These are phyloP conservation scores for Prosopis cineraria DNA, from an alignment of 306 rosid species.

Conservation along the genomic window DNA sequence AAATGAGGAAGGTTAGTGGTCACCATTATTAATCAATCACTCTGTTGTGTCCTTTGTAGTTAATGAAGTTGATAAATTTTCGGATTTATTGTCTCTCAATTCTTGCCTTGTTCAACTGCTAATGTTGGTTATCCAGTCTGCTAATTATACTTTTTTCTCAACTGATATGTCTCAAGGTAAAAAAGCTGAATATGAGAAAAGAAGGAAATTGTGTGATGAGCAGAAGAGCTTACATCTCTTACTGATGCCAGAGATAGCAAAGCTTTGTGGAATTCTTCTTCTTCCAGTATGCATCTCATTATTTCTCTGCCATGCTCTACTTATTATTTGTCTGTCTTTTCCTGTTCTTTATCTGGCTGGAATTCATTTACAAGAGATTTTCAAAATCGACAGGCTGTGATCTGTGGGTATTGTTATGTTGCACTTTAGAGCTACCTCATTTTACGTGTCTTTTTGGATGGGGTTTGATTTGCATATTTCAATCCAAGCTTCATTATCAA, in stretches of 20 bases:
- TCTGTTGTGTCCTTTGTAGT: not conserved
- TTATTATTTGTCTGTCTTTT: not conserved
- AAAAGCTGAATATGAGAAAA: not conserved
- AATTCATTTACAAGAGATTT: not conserved
- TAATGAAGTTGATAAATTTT: not conserved
- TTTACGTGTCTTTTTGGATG: not conserved
- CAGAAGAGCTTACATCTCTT: not conserved
- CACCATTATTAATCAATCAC: not conserved
- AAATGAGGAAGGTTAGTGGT: not conserved
- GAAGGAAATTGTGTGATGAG: not conserved
- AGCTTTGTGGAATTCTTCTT: not conserved
- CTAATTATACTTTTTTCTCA: not conserved
- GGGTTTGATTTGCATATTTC: not conserved
- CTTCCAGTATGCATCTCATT: not conserved
- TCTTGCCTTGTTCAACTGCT: not conserved
- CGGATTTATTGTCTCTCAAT: not conserved
- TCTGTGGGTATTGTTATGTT: not conserved
- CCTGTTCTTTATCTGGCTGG: not conserved
- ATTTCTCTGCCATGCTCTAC: not conserved
- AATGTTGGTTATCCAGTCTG: not conserved
- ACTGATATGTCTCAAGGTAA: not conserved
- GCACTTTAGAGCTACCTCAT: not conserved
- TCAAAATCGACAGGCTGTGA: not conserved
- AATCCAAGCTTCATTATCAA: not conserved
- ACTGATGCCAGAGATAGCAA: not conserved